Conservation (phyloP, 1,139 yeast genomes). For the Pneumocystis sp. region DNA sequence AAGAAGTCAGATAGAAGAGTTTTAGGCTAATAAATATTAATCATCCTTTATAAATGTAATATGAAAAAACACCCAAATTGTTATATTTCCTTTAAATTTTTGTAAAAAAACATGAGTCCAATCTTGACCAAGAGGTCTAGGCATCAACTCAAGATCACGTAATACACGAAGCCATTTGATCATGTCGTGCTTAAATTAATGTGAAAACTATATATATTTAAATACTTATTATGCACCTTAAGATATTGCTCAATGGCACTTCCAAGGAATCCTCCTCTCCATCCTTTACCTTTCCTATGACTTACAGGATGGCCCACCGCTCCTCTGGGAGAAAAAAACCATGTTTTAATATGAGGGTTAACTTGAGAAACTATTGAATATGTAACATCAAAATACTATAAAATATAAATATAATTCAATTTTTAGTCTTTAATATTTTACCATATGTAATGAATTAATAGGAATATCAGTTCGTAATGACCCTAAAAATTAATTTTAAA, state of each 20-base stretch:
- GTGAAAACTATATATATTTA: background rate
- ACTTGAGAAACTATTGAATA: constrained; percentile 69
- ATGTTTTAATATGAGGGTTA: constrained; percentile 64
- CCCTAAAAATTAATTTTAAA: background rate
- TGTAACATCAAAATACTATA: constrained; percentile 50
- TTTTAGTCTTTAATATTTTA: background rate
- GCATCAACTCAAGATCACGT: constrained; percentile 50
- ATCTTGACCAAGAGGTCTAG: constrained; percentile 57
- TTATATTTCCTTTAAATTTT: constrained; percentile 57
- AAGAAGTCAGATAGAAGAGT: constrained; percentile 34
- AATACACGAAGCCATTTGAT: constrained; percentile 60
- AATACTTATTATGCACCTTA: background rate
- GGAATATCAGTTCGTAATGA: constrained; percentile 50
- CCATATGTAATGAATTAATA: constrained; percentile 48
- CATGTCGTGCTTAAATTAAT: constrained; percentile 49
- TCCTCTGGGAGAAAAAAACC: constrained; percentile 67
- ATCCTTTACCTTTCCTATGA: constrained; percentile 39
- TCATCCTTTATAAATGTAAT: background rate
- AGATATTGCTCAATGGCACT: constrained; percentile 49
- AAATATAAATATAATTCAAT: background rate
- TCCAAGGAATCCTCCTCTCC: constrained; percentile 65
- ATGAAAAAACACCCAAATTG: constrained; percentile 59
- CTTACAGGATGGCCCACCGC: constrained; percentile 70
- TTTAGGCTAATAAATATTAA: background rate
- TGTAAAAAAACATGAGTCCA: constrained; percentile 71